These are phyloP conservation scores for Globisporangium megalacanthum DNA, from an alignment of 352 stramenopile species.

Conservation along the genomic window DNA sequence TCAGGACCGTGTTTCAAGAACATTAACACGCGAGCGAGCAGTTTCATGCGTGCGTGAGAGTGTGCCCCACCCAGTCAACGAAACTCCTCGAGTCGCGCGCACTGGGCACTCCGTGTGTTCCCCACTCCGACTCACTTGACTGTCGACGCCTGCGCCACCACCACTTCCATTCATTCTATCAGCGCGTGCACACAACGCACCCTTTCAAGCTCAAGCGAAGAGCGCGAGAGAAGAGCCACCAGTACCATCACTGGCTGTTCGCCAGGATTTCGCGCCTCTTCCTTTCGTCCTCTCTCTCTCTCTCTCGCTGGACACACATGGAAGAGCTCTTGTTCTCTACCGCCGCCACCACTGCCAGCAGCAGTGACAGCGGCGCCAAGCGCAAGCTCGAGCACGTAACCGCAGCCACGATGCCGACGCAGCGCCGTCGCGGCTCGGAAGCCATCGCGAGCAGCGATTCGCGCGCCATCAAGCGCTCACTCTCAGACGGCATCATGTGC, in stretches of 20 bases:
- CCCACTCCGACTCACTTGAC: neutral
- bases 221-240: constrained; percentile 1
- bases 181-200: neutral
- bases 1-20: too few relatives aligned
- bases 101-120: too few relatives aligned
- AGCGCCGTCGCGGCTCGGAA: constrained; percentile 35
- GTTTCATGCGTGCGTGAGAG: too few relatives aligned
- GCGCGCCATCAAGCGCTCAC: constrained; percentile 43
- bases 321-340: constrained; percentile 13
- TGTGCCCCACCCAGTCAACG: too few relatives aligned
- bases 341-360: constrained; percentile 13
- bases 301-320: constrained; percentile 18
- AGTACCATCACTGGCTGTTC: too few relatives aligned
- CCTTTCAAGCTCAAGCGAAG: constrained; percentile 9
- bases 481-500: constrained; percentile 77
- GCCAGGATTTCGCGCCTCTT: neutral
- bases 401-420: constrained; percentile 12
- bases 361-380: constrained; percentile 28
- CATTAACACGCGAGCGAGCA: too few relatives aligned
- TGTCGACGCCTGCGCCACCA: too few relatives aligned
- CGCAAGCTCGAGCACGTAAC: constrained; percentile 45
- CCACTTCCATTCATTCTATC: neutral
- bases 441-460: constrained; percentile 14
- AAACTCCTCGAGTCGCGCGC: neutral
- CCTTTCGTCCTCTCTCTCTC: neutral